Base-by-base conservation (phyloP, 495 filamentous ascomycete species). In the Zalerion maritima region DNA sequence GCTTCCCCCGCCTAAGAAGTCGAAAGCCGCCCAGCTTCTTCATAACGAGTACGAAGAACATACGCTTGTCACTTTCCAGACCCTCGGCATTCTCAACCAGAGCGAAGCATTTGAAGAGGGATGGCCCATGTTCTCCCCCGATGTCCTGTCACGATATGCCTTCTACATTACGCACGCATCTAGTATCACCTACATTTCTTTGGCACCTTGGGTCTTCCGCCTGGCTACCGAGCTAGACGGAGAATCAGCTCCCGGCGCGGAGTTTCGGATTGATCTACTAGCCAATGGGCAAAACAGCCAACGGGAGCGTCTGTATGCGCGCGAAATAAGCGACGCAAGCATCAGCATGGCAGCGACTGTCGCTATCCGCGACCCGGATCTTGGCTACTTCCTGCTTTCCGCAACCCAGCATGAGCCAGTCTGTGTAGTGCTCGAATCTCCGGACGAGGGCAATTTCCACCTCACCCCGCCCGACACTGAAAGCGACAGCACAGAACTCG, bases 361-460 rank as follows among this genome's bases (percentile, higher is more conserved):
- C n/a, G 62, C 73, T 12, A 68, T 86, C 34, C 62, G 64, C 19
- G 77, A 85, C 40, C 71, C 73, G 8, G 75, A 84, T 38, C 55
- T 91, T 24, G 84, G 82, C 29, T 79, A 85, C 40, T 64, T 91
- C 22, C 55, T 94, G 21, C 58, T 92, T 21, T 84, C 84, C 0
- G 62, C 68, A n/a, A 64, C 68, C 4, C 53, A 65, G 14, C 62
- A 67, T 16, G 60, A 71, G 29, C 73, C 83, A 1, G 58, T 75
- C 36, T 72, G 72, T 8, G 54, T 75, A 4, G 58, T 67, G 20
- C 72, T 91, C 43, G 81, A 87, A 31, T 43, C 64, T 2, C 78
- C 80, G 2, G 54, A 63, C 19, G 57, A 62, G 18, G 46, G 52
- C n/a, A 62, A 46, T 11, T 51, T 41, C 29, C 46, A 41, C 10